Evolutionary conservation across 768 basidiomycete species (phyloP), one percentile per base, ranked within the genome.

Genomic region (Leucocoprinus sp.): DNA sequence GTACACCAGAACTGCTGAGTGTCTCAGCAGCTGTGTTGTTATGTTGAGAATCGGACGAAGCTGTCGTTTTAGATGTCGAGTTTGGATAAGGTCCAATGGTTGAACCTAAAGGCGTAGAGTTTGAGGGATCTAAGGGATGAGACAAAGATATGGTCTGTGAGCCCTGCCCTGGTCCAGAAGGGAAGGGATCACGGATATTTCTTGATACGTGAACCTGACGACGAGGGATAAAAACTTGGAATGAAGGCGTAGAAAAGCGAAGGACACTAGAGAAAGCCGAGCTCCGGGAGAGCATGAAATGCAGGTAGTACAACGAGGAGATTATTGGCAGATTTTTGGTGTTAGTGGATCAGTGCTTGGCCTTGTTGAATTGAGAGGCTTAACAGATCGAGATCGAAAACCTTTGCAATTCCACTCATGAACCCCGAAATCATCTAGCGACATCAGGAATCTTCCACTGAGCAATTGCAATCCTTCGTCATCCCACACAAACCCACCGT

Each of bases 121-220:
- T 43, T 26, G 52, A 49, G 1, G 55, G 56, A 40, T 60, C 56
- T 36, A 49, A 52, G 44, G 56, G 57, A 38, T 59, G 57, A 9
- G 54, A 52, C 50, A 57, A 43, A 11, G 56, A 52, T 2, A 51
- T 48, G 14, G 43, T 43, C 33, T 36, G 46, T 4, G 39, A 34
- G 22, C 39, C 33, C 8, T 21, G 19, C 6, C 37, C 46, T 11
- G 22, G 28, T 38, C 44, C 46, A 26, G 39, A 35, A n/a, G 46
- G 46, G 21, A 48, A 48, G 11, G 58, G 55, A 43, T 62, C 59
- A 24, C 54, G 31, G 8, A 48, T 48, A 19, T 41, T 36, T 17
- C 40, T 48, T 3, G 46, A 42, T 6, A 41, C 40, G 19, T 48
- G 39, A 24, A 42, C 39, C 6, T 28, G 31, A n/a, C 46, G 23